These are phyloP conservation scores for Pythium inflatum DNA, from an alignment of 352 stramenopile species.

Conservation along the genomic window DNA sequence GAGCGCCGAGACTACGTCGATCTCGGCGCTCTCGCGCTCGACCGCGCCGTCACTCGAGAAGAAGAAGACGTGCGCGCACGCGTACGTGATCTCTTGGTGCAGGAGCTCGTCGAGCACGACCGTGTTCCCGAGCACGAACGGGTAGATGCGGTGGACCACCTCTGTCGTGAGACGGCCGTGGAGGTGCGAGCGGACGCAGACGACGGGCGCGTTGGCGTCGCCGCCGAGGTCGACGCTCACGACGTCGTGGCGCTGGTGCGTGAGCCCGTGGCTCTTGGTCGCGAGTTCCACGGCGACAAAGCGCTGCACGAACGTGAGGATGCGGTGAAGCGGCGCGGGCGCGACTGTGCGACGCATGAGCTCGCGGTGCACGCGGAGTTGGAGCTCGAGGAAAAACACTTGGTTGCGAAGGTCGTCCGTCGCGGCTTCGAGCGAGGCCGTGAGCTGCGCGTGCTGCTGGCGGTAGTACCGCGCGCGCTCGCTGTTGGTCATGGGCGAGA, in stretches of 20 bases:
- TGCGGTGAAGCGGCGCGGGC: not conserved
- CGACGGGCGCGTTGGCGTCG: not conserved
- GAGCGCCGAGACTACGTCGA: not conserved
- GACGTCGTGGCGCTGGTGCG: not conserved
- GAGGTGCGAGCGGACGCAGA: not conserved
- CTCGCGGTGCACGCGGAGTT: not conserved
- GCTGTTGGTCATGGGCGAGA: slow-evolving; percentile 17
- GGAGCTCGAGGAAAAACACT: not conserved
- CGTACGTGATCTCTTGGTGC: slow-evolving; percentile 10
- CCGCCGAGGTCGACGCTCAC: not conserved
- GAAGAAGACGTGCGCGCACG: slow-evolving; percentile 4
- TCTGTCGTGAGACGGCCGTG: slow-evolving; percentile 8
- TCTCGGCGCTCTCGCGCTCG: slow-evolving; percentile 2
- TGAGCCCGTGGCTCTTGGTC: not conserved
- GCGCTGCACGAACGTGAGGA: not conserved
- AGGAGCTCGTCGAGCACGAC: slow-evolving; percentile 20
- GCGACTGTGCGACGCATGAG: not conserved
- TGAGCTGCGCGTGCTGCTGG: slow-evolving; percentile 1
- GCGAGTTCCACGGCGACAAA: slow-evolving; percentile 1
- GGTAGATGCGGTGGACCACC: slow-evolving; percentile 6
- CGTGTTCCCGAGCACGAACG: slow-evolving; percentile 19
- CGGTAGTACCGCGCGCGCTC: slow-evolving; percentile 20
- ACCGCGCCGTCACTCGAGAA: slow-evolving; percentile 4
- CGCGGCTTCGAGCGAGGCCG: not conserved
- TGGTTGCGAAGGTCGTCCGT: not conserved